These are phyloP conservation scores for Monosporascus sp. DNA, from an alignment of 2,329 filamentous ascomycete genomes.

Conservation along the genomic window DNA sequence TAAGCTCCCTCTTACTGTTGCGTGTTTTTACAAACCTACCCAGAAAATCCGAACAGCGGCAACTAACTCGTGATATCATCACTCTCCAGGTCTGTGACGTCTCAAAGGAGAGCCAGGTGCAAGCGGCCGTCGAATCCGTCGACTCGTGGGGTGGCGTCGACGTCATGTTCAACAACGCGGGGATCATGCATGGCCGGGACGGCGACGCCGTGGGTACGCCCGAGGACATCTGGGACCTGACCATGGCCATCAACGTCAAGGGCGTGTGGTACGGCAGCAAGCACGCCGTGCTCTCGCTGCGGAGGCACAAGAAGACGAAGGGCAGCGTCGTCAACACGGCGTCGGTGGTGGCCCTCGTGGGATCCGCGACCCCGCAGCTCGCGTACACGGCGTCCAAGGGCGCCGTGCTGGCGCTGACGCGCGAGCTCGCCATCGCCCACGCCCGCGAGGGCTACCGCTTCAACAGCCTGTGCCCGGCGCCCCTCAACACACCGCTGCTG, in stretches of 20 bases:
- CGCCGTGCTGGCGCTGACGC: slow-evolving; percentile 82
- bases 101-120: slow-evolving; percentile 74
- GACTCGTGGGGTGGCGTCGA: slow-evolving; percentile 86
- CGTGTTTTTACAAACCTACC: neutral
- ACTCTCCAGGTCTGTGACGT: slow-evolving; percentile 60
- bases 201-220: slow-evolving; percentile 77
- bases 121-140: slow-evolving; percentile 66
- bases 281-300: slow-evolving; percentile 78
- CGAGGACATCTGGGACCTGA: slow-evolving; percentile 90
- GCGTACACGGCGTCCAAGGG: slow-evolving; percentile 95
- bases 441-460: slow-evolving; percentile 84
- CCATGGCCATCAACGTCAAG: slow-evolving; percentile 93
- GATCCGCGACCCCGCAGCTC: slow-evolving; percentile 80
- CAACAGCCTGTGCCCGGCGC: slow-evolving; percentile 85
- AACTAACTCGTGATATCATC: slow-evolving; percentile 12
- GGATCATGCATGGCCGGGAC: slow-evolving; percentile 88
- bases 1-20: slow-evolving; percentile 21
- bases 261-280: slow-evolving; percentile 97
- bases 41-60: neutral
- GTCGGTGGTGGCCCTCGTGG: slow-evolving; percentile 80
- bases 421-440: slow-evolving; percentile 88
- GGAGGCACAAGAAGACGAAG: slow-evolving; percentile 70
- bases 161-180: slow-evolving; percentile 95
- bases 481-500: slow-evolving; percentile 83
- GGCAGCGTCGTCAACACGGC: slow-evolving; percentile 90